These are phyloP conservation scores for Mentha longifolia DNA, from an alignment of 257 asterid genomes.

Conservation along the genomic window DNA sequence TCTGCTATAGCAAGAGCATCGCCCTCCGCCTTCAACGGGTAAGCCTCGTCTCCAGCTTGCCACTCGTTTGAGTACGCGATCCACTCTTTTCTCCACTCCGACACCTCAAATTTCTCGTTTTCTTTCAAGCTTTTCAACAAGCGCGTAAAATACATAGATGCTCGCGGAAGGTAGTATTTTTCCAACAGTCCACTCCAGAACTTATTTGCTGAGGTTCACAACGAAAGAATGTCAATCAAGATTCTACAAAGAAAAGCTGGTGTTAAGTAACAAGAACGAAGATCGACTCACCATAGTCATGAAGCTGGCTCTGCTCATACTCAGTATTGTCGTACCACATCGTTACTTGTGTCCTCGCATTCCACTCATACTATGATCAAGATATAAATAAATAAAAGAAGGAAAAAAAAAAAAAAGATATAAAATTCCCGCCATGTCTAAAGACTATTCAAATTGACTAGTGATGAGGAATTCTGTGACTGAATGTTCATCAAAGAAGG, in stretches of 20 bases:
- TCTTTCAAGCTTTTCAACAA: slow-evolving; percentile 61
- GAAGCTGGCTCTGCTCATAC: slow-evolving; percentile 74
- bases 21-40: slow-evolving; percentile 75
- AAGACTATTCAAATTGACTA: too few relatives aligned
- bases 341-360: slow-evolving; percentile 95
- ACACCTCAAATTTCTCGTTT: slow-evolving; percentile 57
- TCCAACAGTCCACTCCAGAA: slow-evolving; percentile 87
- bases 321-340: slow-evolving; percentile 92
- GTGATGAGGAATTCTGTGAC: background rate
- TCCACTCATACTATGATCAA: slow-evolving; percentile 78
- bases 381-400: too few relatives aligned
- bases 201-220: slow-evolving; percentile 72
- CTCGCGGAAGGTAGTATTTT: slow-evolving; percentile 87
- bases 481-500: background rate
- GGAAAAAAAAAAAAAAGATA: background rate
- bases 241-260: background rate
- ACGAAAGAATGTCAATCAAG: background rate
- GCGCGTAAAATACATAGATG: slow-evolving; percentile 70
- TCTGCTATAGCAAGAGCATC: slow-evolving; percentile 69
- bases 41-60: slow-evolving; percentile 68
- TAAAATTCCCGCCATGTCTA: background rate
- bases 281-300: slow-evolving; percentile 70
- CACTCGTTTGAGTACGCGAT: slow-evolving; percentile 81
- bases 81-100: slow-evolving; percentile 90
- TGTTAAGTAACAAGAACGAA: background rate